Evolutionary conservation across 257 asterid species (phyloP), one percentile per base, ranked within the genome.

Genomic region (Lithospermum erythrorhizon): DNA sequence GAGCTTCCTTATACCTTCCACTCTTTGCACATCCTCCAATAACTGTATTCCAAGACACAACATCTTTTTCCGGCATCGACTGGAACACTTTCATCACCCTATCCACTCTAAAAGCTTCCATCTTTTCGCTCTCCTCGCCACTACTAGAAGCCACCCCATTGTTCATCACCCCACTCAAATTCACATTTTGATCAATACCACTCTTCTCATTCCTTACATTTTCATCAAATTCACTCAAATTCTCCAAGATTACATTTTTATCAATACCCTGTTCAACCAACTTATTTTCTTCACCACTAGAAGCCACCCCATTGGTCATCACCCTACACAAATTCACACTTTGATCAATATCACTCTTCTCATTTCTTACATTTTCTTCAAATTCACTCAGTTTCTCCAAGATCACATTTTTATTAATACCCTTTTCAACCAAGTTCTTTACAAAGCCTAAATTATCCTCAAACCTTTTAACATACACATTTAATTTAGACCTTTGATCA

Each of bases 1-100:
- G 47, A 75, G 88, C 96, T 71, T 83, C 89, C 69, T 62, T 72
- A 59, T 73, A 59, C 83, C 72, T 73, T 68, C 87, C 78, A 48
- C 76, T 79, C 59, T 83, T 87, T 65, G 77, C 72, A 62, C 57
- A 70, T 29, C 93, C 95, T 55, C 83, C 93, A 29, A 87, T 81
- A 24, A 87, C 85, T 0, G 94, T 85, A 82, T 87, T 90, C 95
- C 96, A 90, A 2, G 98, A 87, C 64, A 88, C 98, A 62, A 71
- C 73, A 72, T 91, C 98, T 73, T 77, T 77, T 49, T 54, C 62
- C 0, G 83, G 89, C 98, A 91, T 85, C 65, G 16, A 60, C 67
- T 83, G 87, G 18, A 91, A 91, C 69, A 88, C 83, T 77, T 84
- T 87, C 63, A 73, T 67, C 65, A 83, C 93, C 60, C 83, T 78